Evolutionary conservation across 352 stramenopile species (phyloP).

Genomic region (Achlya hypogyna): DNA sequence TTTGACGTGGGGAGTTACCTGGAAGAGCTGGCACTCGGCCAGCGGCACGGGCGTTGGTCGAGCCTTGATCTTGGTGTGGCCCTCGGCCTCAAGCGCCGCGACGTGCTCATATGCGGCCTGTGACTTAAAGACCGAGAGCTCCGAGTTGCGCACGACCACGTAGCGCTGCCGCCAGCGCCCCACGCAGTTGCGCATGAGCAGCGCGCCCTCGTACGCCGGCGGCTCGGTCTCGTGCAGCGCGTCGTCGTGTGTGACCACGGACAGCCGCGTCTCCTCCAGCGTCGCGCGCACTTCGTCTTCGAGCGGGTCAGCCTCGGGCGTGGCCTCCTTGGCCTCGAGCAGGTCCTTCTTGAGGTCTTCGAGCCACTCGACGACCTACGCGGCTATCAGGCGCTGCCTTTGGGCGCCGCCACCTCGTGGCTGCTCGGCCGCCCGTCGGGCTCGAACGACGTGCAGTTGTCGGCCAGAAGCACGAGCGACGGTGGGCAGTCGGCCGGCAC

Average conservation of each 20-base stretch:
- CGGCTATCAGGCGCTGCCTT: background rate
- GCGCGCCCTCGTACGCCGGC: background rate
- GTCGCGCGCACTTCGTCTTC: background rate
- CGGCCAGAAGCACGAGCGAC: constrained; percentile 43
- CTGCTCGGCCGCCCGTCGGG: constrained; percentile 49
- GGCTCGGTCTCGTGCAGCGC: background rate
- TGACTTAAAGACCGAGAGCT: constrained; percentile 4
- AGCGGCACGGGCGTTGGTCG: background rate
- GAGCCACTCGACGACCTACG: constrained; percentile 17
- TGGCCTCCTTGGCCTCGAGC: background rate
- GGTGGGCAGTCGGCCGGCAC: constrained; percentile 52
- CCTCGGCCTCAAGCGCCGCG: background rate
- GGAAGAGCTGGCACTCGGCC: background rate
- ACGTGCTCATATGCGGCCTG: background rate
- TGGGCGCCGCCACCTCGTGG: constrained; percentile 17
- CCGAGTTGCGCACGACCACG: constrained; percentile 10
- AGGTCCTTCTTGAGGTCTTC: constrained; percentile 21
- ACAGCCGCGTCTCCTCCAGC: background rate
- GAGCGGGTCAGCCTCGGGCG: background rate
- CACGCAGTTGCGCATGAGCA: background rate
- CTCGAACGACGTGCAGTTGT: constrained; percentile 73
- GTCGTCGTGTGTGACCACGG: background rate
- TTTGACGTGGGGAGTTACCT: constrained; percentile 4
- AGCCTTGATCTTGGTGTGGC: background rate
- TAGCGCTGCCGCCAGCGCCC: constrained; percentile 12